A percentile compares a stretch with the other conserved stretches of the same genome.
Conservation (phyloP, 495 filamentous ascomycete genomes). For the Trichoderma reesei region DNA sequence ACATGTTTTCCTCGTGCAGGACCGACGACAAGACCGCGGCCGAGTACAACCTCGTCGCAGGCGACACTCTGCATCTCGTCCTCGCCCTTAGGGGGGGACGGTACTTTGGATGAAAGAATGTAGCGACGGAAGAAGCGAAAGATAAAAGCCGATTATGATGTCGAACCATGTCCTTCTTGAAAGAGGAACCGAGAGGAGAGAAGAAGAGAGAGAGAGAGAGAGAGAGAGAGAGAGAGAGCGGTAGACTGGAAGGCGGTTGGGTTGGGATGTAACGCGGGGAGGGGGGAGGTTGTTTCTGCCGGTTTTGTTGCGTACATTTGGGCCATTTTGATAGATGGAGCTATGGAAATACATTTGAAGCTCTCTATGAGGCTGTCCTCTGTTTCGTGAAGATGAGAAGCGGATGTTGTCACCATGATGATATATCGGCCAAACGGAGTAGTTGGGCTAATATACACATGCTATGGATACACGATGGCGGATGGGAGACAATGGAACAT, state of each 20-base stretch:
- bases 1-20: constrained; percentile 40
- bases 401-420: too few relatives aligned
- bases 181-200: background rate
- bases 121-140: constrained; percentile 2
- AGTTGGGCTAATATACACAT: too few relatives aligned
- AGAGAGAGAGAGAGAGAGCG: too few relatives aligned
- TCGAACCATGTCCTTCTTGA: background rate
- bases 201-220: too few relatives aligned
- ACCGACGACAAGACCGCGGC: constrained; percentile 78
- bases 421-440: too few relatives aligned
- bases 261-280: background rate
- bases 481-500: too few relatives aligned
- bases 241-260: background rate
- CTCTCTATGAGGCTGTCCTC: background rate
- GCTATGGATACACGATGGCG: too few relatives aligned
- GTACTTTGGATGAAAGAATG: constrained; percentile 12
- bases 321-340: background rate
- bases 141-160: too few relatives aligned
- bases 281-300: background rate
- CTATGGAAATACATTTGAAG: background rate
- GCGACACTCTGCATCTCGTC: constrained; percentile 89
- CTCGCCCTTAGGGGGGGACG: constrained; percentile 78
- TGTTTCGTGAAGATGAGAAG: too few relatives aligned
- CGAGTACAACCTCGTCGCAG: constrained; percentile 85
- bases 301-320: background rate